phyloP scores from a whole-genome alignment of 2,329 filamentous ascomycete genomes.

The Fusarium concolor region DNA sequence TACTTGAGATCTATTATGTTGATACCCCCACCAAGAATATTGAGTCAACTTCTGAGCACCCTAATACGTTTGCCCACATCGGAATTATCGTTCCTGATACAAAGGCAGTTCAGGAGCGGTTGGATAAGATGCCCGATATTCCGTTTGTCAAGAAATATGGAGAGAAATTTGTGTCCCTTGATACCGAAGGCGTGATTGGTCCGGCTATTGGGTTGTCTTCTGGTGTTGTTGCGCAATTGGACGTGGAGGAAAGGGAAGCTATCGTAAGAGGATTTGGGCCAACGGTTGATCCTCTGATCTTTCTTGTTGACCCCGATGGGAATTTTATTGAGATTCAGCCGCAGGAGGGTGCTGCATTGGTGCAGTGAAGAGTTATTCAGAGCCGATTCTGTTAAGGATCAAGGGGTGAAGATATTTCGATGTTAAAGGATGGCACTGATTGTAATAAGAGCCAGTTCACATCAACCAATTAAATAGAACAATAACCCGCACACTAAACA shows the following conservation, averaged over 20 bases:
- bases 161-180: not conserved
- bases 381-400: not conserved
- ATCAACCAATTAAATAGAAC: too few relatives aligned
- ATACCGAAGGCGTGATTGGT: not conserved
- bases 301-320: slow-evolving; percentile 5
- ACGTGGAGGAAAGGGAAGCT: not conserved
- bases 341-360: not conserved
- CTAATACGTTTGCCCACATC: slow-evolving; percentile 5
- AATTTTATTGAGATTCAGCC: slow-evolving; percentile 21
- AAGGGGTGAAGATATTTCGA: too few relatives aligned
- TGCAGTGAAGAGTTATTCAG: not conserved
- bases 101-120: not conserved
- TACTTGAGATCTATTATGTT: not conserved
- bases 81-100: slow-evolving; percentile 7
- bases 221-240: not conserved
- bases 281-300: not conserved
- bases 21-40: not conserved
- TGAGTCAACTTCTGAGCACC: not conserved
- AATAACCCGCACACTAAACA: too few relatives aligned
- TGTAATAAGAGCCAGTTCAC: too few relatives aligned
- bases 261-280: not conserved
- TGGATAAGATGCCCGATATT: slow-evolving; percentile 2
- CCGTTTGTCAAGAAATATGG: slow-evolving; percentile 2
- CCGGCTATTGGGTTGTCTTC: not conserved
- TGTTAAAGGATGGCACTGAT: too few relatives aligned